These are phyloP conservation scores for Filobasidium floriforme DNA, from an alignment of 768 basidiomycete species.

Conservation along the genomic window DNA sequence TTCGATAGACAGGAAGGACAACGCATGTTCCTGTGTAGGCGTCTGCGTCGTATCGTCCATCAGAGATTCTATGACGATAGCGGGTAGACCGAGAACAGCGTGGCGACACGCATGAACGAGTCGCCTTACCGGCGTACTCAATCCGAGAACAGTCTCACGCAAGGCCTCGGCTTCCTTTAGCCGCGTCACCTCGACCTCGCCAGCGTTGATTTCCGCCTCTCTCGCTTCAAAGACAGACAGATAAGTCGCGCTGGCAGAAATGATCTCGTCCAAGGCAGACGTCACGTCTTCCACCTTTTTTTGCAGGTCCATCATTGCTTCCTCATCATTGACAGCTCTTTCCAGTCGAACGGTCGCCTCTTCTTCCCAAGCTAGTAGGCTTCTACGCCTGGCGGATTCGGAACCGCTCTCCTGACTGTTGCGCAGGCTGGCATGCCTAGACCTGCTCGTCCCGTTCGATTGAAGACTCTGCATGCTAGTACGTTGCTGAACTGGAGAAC, in stretches of 20 bases:
- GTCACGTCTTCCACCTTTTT: constrained; percentile 1
- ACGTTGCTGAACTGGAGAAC: not conserved
- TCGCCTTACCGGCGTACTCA: constrained; percentile 35
- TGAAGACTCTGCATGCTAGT: not conserved
- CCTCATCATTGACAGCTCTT: not conserved
- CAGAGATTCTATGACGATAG: constrained; percentile 15
- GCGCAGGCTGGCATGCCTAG: not conserved
- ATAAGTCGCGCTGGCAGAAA: not conserved
- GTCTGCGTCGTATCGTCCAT: constrained; percentile 3
- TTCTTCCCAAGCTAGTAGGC: constrained; percentile 1
- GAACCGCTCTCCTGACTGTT: not conserved
- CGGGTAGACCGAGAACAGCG: constrained; percentile 25
- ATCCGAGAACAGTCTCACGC: constrained; percentile 20
- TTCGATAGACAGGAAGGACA: constrained; percentile 18
- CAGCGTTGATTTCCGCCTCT: not conserved
- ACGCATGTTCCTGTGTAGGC: constrained; percentile 6
- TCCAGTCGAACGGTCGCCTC: not conserved
- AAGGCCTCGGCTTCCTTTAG: constrained; percentile 18
- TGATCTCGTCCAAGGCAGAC: not conserved
- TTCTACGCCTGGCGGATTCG: not conserved
- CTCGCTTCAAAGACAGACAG: constrained; percentile 2
- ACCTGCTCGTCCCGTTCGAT: not conserved
- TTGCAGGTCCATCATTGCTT: not conserved
- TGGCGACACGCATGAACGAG: constrained; percentile 39
- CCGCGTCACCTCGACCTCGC: not conserved